Percentiles rank a stretch among this genome's conserved stretches.
phyloP scores from a whole-genome alignment of 202 grass and related monocot genomes.

The Schoenoplectus triqueter region DNA sequence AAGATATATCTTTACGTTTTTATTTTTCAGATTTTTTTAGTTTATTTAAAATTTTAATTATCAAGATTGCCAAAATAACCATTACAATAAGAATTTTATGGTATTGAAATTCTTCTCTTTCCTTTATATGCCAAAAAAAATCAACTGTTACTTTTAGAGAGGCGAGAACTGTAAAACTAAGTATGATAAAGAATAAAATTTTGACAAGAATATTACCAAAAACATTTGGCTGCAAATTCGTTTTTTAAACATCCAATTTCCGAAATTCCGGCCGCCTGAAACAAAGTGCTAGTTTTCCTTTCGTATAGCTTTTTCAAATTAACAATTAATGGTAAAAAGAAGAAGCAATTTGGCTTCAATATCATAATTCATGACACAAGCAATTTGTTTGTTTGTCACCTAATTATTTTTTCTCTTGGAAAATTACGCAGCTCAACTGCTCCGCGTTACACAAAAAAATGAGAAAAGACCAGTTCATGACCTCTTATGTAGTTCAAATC shows the following conservation, averaged over 20 bases:
- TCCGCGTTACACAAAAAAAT: too few relatives aligned
- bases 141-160: background rate
- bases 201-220: background rate
- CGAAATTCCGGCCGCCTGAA: background rate
- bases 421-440: too few relatives aligned
- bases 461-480: too few relatives aligned
- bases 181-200: background rate
- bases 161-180: background rate
- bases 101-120: background rate
- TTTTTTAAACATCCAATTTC: background rate
- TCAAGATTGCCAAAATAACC: too few relatives aligned
- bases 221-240: background rate
- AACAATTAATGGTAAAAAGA: background rate
- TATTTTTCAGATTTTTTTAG: too few relatives aligned
- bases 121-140: background rate
- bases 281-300: background rate
- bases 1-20: too few relatives aligned
- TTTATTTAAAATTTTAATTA: too few relatives aligned
- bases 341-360: background rate
- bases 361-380: too few relatives aligned
- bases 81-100: too few relatives aligned
- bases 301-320: background rate
- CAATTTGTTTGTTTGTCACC: background rate
- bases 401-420: background rate
- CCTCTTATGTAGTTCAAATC: too few relatives aligned